Evolutionary conservation across 176 grass and related monocot genomes (phyloP).

Genomic region (Juncus inflexus): DNA sequence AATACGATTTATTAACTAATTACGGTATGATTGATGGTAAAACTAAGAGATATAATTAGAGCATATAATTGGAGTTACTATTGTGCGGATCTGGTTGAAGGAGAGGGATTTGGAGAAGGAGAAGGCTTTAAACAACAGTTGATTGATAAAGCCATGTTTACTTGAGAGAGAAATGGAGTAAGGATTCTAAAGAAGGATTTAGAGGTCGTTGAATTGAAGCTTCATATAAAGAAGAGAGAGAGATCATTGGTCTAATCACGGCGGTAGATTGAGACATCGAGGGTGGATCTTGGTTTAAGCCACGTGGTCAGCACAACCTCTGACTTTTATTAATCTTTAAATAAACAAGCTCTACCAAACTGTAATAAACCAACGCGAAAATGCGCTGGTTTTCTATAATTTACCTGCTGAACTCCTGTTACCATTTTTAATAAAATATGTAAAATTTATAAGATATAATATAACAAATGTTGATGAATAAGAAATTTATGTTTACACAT

Average conservation of each 20-base stretch:
- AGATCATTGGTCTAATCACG: constrained; percentile 35
- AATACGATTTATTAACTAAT: no score
- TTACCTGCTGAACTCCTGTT: no score
- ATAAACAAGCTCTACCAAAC: neutral
- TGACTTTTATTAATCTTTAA: constrained; percentile 10
- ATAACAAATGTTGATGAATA: no score
- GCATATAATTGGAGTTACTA: constrained; percentile 14
- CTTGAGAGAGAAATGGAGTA: neutral
- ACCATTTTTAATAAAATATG: no score
- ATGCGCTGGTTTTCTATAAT: neutral
- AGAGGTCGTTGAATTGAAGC: neutral
- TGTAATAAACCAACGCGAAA: constrained; percentile 7
- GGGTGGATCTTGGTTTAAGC: constrained; percentile 36
- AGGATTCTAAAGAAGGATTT: neutral
- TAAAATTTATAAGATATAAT: no score
- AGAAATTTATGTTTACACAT: no score
- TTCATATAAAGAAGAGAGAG: neutral
- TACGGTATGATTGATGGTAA: neutral
- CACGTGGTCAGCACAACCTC: neutral
- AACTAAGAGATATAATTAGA: neutral
- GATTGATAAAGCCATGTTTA: constrained; percentile 42
- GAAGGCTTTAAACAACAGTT: constrained; percentile 44
- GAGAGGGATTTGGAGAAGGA: constrained; percentile 15
- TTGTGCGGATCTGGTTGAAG: neutral
- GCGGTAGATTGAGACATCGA: constrained; percentile 39